A percentile compares a stretch with the other conserved stretches of the same genome.
Conservation (phyloP, 2,329 filamentous ascomycete species). For the Fusarium odoratissimum region DNA sequence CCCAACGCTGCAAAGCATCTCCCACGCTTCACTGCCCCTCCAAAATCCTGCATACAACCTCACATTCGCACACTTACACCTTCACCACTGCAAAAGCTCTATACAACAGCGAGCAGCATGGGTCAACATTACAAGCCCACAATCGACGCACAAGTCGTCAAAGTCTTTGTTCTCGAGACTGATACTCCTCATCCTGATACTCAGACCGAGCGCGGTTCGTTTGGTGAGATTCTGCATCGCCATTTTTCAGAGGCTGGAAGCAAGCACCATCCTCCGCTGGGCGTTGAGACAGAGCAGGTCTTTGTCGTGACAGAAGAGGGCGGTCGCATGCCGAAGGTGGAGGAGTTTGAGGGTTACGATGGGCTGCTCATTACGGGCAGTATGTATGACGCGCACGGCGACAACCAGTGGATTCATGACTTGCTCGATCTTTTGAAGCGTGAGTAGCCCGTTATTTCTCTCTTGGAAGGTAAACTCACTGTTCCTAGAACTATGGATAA, state of each 20-base stretch:
- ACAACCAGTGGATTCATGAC: slow-evolving; percentile 78
- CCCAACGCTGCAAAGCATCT: background rate
- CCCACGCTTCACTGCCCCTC: background rate
- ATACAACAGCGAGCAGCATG: slow-evolving; percentile 35
- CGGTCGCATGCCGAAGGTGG: slow-evolving; percentile 58
- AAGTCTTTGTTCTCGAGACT: slow-evolving; percentile 67
- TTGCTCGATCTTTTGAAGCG: slow-evolving; percentile 68
- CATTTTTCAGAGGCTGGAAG: slow-evolving; percentile 64
- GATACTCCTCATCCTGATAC: slow-evolving; percentile 66
- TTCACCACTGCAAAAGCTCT: background rate
- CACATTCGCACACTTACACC: background rate
- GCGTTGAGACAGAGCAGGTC: slow-evolving; percentile 64
- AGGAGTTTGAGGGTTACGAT: slow-evolving; percentile 72
- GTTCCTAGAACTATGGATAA: slow-evolving; percentile 59
- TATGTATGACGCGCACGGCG: slow-evolving; percentile 77
- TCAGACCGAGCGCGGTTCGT: slow-evolving; percentile 60
- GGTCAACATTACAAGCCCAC: slow-evolving; percentile 44
- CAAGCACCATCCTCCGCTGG: slow-evolving; percentile 64
- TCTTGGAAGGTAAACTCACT: background rate
- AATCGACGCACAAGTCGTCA: slow-evolving; percentile 46
- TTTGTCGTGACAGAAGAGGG: slow-evolving; percentile 64
- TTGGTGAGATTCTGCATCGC: slow-evolving; percentile 64
- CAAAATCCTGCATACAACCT: background rate
- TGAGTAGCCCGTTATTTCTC: slow-evolving; percentile 30
- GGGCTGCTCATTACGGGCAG: slow-evolving; percentile 79